Evolutionary conservation across 495 filamentous ascomycete genomes (phyloP), one percentile per base, ranked within the genome.

Genomic region (Hypoxylon fuscum): DNA sequence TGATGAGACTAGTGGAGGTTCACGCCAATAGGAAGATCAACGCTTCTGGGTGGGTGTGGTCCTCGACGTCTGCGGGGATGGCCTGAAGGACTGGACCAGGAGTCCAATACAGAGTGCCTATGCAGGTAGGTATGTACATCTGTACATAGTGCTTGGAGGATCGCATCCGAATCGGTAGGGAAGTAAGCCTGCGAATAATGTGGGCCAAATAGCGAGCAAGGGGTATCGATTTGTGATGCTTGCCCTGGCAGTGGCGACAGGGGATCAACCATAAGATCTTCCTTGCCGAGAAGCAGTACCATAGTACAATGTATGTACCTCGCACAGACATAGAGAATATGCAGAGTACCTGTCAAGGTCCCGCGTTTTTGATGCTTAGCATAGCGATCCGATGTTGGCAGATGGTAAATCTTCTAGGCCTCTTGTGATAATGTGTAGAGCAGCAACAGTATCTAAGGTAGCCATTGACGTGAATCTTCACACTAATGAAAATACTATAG

Each of bases 21-120:
- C 55, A 51, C 59, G 64, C 79, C 77, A 80, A 78, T 79, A 68
- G 70, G 66, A 60, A 62, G 45, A 46, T 64, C 46, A 64, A 69
- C 62, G 59, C 51, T 47, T 55, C 64, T 48, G 62, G 68, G 71
- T 68, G 73, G 69, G 73, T 75, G 71, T 71, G 69, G 57, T 61
- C 63, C 62, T 70, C 64, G 62, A 68, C 51, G 55, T 63, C 69
- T 69, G 63, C 67, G 69, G 67, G 67, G 69, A 72, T 54, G 69
- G 62, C 56, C 52, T 72, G 59, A 49, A 70, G 55, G 59, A 66
- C 51, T 64, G 62, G 50, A 1, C 62, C 62, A 66, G 47, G 46
- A 51, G 25, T 40, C 46, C 29, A 51, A 44, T 38, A 51, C 37
- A 50, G 29, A 49, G 35, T 57, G 52, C 51, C 52, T 34, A 34